These are phyloP conservation scores for Astrothelium subdiscretum DNA, from an alignment of 495 filamentous ascomycete species.

Conservation along the genomic window DNA sequence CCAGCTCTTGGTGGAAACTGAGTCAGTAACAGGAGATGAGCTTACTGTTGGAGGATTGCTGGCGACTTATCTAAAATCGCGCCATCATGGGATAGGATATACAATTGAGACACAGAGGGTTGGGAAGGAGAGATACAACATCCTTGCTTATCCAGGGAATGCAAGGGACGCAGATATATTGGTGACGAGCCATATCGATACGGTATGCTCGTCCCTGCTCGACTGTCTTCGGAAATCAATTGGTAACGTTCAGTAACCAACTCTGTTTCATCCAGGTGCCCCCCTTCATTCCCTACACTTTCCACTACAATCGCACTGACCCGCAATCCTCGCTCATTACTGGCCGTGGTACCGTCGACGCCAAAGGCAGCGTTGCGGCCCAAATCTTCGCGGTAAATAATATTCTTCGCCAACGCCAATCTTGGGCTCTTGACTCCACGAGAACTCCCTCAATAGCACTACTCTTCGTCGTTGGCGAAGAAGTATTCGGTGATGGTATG, in stretches of 20 bases:
- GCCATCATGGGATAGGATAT: constrained; percentile 32
- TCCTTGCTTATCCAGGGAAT: constrained; percentile 61
- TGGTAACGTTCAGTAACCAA: neutral
- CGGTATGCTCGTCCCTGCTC: constrained; percentile 23
- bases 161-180: constrained; percentile 51
- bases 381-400: constrained; percentile 59
- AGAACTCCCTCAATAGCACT: constrained; percentile 41
- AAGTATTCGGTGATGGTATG: constrained; percentile 79
- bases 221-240: neutral
- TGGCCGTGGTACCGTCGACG: constrained; percentile 81
- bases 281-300: constrained; percentile 57
- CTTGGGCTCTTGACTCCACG: neutral
- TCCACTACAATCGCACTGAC: constrained; percentile 27
- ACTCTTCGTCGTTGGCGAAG: constrained; percentile 86
- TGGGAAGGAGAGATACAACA: constrained; percentile 49
- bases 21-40: constrained; percentile 69
- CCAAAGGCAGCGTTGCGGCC: constrained; percentile 73
- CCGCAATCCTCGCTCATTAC: constrained; percentile 31
- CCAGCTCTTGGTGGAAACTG: constrained; percentile 58
- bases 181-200: constrained; percentile 63
- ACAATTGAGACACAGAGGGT: constrained; percentile 52
- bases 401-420: constrained; percentile 33
- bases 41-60: constrained; percentile 57
- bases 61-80: constrained; percentile 44
- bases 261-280: constrained; percentile 33